Evolutionary conservation across 495 filamentous ascomycete species (phyloP).

Genomic region (Tricharina praecox): DNA sequence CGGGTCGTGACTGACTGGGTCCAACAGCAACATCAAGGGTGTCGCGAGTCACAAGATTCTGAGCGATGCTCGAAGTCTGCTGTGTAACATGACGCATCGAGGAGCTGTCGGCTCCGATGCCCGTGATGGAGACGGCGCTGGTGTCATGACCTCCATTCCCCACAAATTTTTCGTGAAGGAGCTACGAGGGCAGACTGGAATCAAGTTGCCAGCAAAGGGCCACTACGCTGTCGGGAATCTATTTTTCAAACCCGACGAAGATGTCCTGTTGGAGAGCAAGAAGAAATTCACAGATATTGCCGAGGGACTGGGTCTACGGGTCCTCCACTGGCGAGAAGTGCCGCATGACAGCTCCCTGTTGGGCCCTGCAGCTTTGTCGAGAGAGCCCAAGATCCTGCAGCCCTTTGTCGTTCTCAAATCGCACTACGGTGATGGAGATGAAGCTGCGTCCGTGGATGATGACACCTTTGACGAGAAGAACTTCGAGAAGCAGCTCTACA

Average conservation of each 20-base stretch:
- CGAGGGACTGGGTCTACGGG: constrained; percentile 66
- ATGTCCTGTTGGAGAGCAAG: constrained; percentile 73
- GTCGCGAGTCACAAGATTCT: constrained; percentile 96
- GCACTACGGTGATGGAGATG: constrained; percentile 71
- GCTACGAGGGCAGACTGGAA: constrained; percentile 74
- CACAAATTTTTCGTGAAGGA: constrained; percentile 99
- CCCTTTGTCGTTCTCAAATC: constrained; percentile 83
- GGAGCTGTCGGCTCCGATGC: constrained; percentile 96
- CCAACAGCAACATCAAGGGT: constrained; percentile 93
- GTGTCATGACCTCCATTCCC: constrained; percentile 98
- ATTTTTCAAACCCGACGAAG: constrained; percentile 94
- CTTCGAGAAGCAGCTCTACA: constrained; percentile 87
- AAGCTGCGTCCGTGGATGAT: constrained; percentile 61
- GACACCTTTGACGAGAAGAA: constrained; percentile 64
- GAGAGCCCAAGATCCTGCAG: constrained; percentile 88
- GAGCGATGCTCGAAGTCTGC: constrained; percentile 88
- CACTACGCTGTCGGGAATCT: constrained; percentile 96
- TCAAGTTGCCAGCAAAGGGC: constrained; percentile 70
- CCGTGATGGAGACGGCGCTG: constrained; percentile 92
- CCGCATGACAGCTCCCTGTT: constrained; percentile 83
- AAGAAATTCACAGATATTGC: constrained; percentile 83
- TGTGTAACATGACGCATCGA: constrained; percentile 99
- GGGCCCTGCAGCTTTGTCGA: constrained; percentile 79
- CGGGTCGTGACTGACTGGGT: neutral
- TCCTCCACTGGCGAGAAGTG: constrained; percentile 93